Conservation (phyloP, 2,329 filamentous ascomycete species). For the Ceratocystis smalleyi region DNA sequence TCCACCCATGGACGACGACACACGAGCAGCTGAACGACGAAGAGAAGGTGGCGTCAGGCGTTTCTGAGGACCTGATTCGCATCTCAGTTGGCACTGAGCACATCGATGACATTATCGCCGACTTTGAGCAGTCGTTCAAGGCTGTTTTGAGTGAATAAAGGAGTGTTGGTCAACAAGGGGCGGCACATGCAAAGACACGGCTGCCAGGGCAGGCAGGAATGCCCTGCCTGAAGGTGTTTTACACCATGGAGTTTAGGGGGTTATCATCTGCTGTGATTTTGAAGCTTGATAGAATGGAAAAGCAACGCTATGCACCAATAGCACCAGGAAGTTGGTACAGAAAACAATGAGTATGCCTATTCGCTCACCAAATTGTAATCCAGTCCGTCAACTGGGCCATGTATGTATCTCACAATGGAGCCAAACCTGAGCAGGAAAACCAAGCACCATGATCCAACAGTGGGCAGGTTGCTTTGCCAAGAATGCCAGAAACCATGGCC, state of each 20-base stretch:
- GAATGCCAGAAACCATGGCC: too few species aligned
- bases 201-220: too few species aligned
- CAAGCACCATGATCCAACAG: too few species aligned
- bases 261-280: not conserved
- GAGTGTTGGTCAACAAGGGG: not conserved
- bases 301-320: not conserved
- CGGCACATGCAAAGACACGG: too few species aligned
- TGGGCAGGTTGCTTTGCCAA: too few species aligned
- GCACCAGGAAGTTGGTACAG: too few species aligned
- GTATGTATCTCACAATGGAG: too few species aligned
- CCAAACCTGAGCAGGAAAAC: too few species aligned
- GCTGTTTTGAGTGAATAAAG: slow-evolving; percentile 26
- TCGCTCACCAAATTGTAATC: too few species aligned
- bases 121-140: slow-evolving; percentile 83
- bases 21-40: slow-evolving; percentile 79
- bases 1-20: slow-evolving; percentile 90
- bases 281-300: not conserved
- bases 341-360: too few species aligned
- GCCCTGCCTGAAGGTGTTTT: not conserved
- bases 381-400: too few species aligned
- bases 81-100: slow-evolving; percentile 93
- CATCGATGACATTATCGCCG: slow-evolving; percentile 91
- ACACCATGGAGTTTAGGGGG: not conserved
- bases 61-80: slow-evolving; percentile 67
- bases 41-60: slow-evolving; percentile 66